Evolutionary conservation across 805 yeast species (phyloP), one percentile per base, ranked within the genome.

Genomic region (Ogataea paradorogensis): DNA sequence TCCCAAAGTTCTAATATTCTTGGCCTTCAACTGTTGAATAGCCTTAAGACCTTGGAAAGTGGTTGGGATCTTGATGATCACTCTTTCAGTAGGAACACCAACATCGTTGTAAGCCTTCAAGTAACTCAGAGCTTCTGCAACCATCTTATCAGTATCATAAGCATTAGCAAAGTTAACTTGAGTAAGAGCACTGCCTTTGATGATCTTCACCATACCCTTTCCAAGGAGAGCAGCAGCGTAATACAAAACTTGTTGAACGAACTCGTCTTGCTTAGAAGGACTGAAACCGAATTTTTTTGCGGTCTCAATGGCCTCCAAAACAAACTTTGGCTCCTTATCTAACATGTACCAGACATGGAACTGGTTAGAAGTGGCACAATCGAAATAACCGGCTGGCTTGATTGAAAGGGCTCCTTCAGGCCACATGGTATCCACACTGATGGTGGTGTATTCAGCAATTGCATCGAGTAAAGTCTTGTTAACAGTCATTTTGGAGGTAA

Each of bases 1-100:
- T 15, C 65, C 68, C 9, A 63, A 47, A 23, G 58, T 50, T 15
- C 51, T 32, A 27, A 63, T 54, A 6, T 55, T 53, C 20, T 55
- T 40, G 18, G 25, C 25, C 7, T 40, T 35, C 24, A 63, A 49
- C 24, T 32, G 34, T 29, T 46, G 38, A 15, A 52, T 58, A 14
- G 68, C 66, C 36, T 49, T 48, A 47, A 62, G 50, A 7, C 58
- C 48, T 40, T 53, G 60, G 52, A 49, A 62, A 20, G 67, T 58
- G 40, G 64, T 44, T 16, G 66, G 65, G 31, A 63, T 44, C 43
- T 63, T 63, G 47, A 63, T 61, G 39, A 63, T 55, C 23, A 63
- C 62, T 30, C 43, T 46, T 15, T 46, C 43, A 39, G 41, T 56
- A 21, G 53, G 43, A 25, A 63, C 58, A 9, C 66, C 67, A 7